These are phyloP conservation scores for Amphichorda felina DNA, from an alignment of 2,329 filamentous ascomycete species.

Conservation along the genomic window DNA sequence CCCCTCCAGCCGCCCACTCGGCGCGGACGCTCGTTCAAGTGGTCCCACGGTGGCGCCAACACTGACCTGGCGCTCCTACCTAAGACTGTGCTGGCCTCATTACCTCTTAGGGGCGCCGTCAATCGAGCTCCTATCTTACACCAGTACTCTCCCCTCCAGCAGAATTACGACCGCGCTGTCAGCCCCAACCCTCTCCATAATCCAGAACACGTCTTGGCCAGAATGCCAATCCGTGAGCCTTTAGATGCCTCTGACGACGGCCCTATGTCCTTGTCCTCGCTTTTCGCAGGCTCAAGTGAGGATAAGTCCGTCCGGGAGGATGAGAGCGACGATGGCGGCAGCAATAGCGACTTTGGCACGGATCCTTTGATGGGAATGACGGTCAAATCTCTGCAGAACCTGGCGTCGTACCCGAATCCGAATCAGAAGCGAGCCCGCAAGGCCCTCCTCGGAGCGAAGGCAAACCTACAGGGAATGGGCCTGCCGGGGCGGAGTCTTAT, in stretches of 20 bases:
- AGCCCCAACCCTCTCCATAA: slow-evolving; percentile 21
- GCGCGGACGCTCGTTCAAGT: slow-evolving; percentile 34
- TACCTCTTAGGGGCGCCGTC: slow-evolving; percentile 18
- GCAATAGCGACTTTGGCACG: slow-evolving; percentile 13
- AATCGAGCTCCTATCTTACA: slow-evolving; percentile 11
- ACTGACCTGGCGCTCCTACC: slow-evolving; percentile 22
- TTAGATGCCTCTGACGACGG: neutral
- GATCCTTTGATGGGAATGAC: slow-evolving; percentile 24
- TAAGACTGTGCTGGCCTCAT: slow-evolving; percentile 20
- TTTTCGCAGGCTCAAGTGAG: slow-evolving; percentile 5
- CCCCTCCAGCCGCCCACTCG: slow-evolving; percentile 39
- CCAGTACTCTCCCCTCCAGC: slow-evolving; percentile 39
- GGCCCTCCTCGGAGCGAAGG: slow-evolving; percentile 17
- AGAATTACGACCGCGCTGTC: slow-evolving; percentile 39
- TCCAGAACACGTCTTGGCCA: slow-evolving; percentile 11
- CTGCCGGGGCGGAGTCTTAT: neutral
- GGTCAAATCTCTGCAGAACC: slow-evolving; percentile 36
- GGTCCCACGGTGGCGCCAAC: slow-evolving; percentile 14
- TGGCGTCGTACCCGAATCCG: slow-evolving; percentile 45
- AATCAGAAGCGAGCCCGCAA: slow-evolving; percentile 38
- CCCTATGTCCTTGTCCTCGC: neutral
- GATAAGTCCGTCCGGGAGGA: slow-evolving; percentile 9
- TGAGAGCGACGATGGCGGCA: slow-evolving; percentile 11
- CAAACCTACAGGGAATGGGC: slow-evolving; percentile 2
- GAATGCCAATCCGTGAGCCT: too few relatives aligned